Evolutionary conservation across 2,329 filamentous ascomycete species (phyloP), one percentile per base, ranked within the genome.

Genomic region (Monilinia fructicola): DNA sequence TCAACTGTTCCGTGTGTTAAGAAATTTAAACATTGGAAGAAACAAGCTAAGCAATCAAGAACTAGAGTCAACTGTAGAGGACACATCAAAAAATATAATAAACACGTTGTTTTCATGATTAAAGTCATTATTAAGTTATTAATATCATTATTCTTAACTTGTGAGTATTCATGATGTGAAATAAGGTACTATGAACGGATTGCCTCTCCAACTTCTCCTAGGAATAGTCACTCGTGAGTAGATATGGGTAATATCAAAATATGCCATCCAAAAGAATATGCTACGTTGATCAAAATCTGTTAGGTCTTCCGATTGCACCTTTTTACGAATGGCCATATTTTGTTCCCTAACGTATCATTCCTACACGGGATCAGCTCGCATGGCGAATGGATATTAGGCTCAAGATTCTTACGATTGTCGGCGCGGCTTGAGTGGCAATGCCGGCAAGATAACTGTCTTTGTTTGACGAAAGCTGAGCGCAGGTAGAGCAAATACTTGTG

Each of bases 301-400:
- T 28, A 52, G 48, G 65, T 66, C 64, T 48, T 54, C 21, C 56
- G 61, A 50, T 60, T 65, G 35, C 65, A 69, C 7, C 23, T 69
- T 44, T 67, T 71, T 28, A 72, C 68, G 59, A 73, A 73, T 5
- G 72, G 71, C 71, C 70, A 72, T 23, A 40, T 54, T 28, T 53
- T 54, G 42, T 54, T 55, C 50, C 68, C 68, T 53, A 70, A 38
- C 5, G 21, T 48, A 62, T 67, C 59, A 44, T 54, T 55, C 42
- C 69, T 70, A 55, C 40, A 50, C 61, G 46, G 46, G n/a, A 54
- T 69, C 63, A 68, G 66, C 54, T 50, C 28, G 53, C 54, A 60
- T 56, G 56, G 65, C 44, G 60, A 40, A 64, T 26, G 35, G 42
- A 50, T 12, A 50, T 59, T 9, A 52, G 53, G 44, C 14, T 42